Conservation (phyloP, 192 early-diverging fungal genomes). For the Mortierella antarctica region DNA sequence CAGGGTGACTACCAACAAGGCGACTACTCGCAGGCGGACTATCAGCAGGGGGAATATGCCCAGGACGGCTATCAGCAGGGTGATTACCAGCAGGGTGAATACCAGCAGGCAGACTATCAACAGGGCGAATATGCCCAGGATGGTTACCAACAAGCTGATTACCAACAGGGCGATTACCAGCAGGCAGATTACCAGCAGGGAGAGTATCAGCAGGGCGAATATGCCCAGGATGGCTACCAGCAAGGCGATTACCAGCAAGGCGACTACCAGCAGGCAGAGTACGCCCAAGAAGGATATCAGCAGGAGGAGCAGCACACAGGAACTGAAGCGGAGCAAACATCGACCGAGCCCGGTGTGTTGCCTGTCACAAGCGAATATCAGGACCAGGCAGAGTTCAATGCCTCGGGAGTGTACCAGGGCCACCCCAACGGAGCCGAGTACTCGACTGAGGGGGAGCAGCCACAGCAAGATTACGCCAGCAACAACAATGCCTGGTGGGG, state of each 20-base stretch:
- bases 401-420: slow-evolving; percentile 34
- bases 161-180: slow-evolving; percentile 39
- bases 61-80: slow-evolving; percentile 23
- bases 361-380: slow-evolving; percentile 49
- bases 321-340: slow-evolving; percentile 6
- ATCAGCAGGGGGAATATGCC: slow-evolving; percentile 24
- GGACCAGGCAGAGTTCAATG: slow-evolving; percentile 35
- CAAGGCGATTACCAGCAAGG: slow-evolving; percentile 19
- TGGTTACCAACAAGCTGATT: slow-evolving; percentile 26
- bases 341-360: slow-evolving; percentile 31
- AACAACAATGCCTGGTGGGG: slow-evolving; percentile 60
- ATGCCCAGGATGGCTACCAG: slow-evolving; percentile 18
- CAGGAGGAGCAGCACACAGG: slow-evolving; percentile 15
- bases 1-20: slow-evolving; percentile 23
- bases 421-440: slow-evolving; percentile 60
- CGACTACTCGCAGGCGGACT: slow-evolving; percentile 22
- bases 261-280: slow-evolving; percentile 25
- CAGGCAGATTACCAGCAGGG: slow-evolving; percentile 34
- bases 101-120: slow-evolving; percentile 22
- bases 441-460: slow-evolving; percentile 57
- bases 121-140: slow-evolving; percentile 16
- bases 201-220: slow-evolving; percentile 32
- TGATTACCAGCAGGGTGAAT: slow-evolving; percentile 24
- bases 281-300: slow-evolving; percentile 18
- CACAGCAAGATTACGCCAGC: slow-evolving; percentile 20